These are phyloP conservation scores for Thyridium curvatum DNA, from an alignment of 2,329 filamentous ascomycete species.

Conservation along the genomic window DNA sequence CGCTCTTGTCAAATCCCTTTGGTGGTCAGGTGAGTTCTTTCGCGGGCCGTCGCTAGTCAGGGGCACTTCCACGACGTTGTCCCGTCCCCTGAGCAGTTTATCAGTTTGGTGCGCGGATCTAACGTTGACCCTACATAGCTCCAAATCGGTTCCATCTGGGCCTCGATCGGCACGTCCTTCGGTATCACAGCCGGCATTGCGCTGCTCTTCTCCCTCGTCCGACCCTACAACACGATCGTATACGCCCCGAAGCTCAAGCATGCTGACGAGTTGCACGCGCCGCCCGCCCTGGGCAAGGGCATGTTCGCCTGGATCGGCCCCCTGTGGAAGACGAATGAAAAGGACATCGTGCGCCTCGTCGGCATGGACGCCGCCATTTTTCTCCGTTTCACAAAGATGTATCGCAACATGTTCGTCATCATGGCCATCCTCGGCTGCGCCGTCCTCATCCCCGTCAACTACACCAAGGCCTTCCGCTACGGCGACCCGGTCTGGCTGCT, in stretches of 20 bases:
- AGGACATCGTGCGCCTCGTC: slow-evolving; percentile 70
- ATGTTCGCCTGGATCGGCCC: slow-evolving; percentile 82
- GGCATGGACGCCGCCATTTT: slow-evolving; percentile 91
- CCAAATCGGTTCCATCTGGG: slow-evolving; percentile 59
- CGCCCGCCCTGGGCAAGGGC: slow-evolving; percentile 80
- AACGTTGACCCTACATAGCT: slow-evolving; percentile 25
- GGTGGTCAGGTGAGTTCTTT: slow-evolving; percentile 31
- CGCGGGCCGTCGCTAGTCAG: too few species aligned
- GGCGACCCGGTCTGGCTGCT: slow-evolving; percentile 41
- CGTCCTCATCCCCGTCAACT: slow-evolving; percentile 77
- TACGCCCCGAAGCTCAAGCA: slow-evolving; percentile 94
- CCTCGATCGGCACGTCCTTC: slow-evolving; percentile 74
- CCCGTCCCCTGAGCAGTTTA: slow-evolving; percentile 7
- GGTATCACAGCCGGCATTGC: slow-evolving; percentile 69
- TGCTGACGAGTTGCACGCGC: slow-evolving; percentile 83
- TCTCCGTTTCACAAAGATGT: slow-evolving; percentile 83
- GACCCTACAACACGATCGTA: slow-evolving; percentile 85
- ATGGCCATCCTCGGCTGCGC: slow-evolving; percentile 67
- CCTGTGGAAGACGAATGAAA: slow-evolving; percentile 70
- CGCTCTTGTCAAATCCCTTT: slow-evolving; percentile 45
- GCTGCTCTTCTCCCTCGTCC: slow-evolving; percentile 78
- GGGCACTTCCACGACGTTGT: background rate
- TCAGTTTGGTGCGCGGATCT: slow-evolving; percentile 3
- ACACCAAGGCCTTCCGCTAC: slow-evolving; percentile 39
- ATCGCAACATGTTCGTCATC: slow-evolving; percentile 77